Percentiles rank a stretch among this genome's conserved stretches.
Evolutionary conservation across 352 stramenopile species (phyloP).

Genomic region (Pythium rishiriense): DNA sequence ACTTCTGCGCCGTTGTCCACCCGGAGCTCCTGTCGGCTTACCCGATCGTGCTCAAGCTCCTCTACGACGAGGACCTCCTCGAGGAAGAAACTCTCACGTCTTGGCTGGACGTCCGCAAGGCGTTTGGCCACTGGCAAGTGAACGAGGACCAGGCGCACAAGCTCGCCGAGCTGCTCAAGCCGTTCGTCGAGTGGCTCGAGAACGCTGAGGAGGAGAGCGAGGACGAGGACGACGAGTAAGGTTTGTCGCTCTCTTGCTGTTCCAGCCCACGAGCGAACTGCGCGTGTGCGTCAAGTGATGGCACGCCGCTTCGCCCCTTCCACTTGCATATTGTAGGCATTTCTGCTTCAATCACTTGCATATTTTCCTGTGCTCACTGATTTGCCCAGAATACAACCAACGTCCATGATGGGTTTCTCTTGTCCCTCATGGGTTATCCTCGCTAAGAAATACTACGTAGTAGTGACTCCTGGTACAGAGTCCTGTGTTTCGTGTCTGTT

Average conservation of each 20-base stretch:
- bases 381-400: too few relatives aligned
- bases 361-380: too few relatives aligned
- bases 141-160: slow-evolving; percentile 84
- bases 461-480: too few relatives aligned
- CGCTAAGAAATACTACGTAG: too few relatives aligned
- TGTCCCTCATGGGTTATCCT: too few relatives aligned
- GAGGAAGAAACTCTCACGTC: slow-evolving; percentile 95
- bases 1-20: slow-evolving; percentile 91
- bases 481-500: not conserved
- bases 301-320: too few relatives aligned
- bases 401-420: too few relatives aligned
- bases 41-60: slow-evolving; percentile 94
- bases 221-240: slow-evolving; percentile 48
- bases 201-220: slow-evolving; percentile 93
- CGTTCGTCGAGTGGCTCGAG: slow-evolving; percentile 97
- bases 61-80: slow-evolving; percentile 97
- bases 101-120: slow-evolving; percentile 87
- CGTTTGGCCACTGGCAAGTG: slow-evolving; percentile 88
- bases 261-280: too few relatives aligned
- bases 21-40: slow-evolving; percentile 80
- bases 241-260: not conserved
- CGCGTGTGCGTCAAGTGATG: too few relatives aligned
- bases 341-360: too few relatives aligned
- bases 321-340: too few relatives aligned
- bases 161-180: slow-evolving; percentile 88